Percentiles rank a stretch among this genome's conserved stretches.
These are phyloP conservation scores for Elsinoe perseae DNA, from an alignment of 2,329 filamentous ascomycete genomes.

Conservation along the genomic window DNA sequence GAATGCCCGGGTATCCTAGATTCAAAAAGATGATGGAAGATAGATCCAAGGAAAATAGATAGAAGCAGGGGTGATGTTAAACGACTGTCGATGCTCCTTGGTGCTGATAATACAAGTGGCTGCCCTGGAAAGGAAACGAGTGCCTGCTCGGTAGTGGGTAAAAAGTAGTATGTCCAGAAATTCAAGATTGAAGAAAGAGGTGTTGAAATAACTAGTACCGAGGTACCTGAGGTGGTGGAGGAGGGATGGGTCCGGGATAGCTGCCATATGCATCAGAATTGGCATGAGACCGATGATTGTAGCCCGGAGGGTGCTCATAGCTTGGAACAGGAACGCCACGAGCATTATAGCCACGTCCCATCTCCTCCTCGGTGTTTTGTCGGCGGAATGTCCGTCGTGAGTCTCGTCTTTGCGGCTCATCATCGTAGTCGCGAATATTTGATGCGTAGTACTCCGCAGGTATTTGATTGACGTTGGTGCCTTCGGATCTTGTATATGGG, in stretches of 20 bases:
- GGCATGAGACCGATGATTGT: neutral
- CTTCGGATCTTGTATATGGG: slow-evolving; percentile 18
- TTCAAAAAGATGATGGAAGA: neutral
- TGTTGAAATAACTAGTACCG: neutral
- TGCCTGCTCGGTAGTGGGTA: neutral
- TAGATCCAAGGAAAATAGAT: neutral
- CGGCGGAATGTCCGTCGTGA: slow-evolving; percentile 11
- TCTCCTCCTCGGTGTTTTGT: slow-evolving; percentile 14
- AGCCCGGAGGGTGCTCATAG: slow-evolving; percentile 7
- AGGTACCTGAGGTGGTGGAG: neutral
- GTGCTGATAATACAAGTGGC: slow-evolving; percentile 2
- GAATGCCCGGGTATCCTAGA: slow-evolving; percentile 9
- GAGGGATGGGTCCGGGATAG: slow-evolving; percentile 7
- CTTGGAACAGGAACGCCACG: neutral
- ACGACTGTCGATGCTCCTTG: slow-evolving; percentile 3
- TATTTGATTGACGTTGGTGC: slow-evolving; percentile 18
- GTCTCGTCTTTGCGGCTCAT: slow-evolving; percentile 11
- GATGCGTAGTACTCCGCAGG: slow-evolving; percentile 18
- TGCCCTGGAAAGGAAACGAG: slow-evolving; percentile 2
- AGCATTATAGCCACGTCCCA: neutral
- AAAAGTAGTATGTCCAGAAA: neutral
- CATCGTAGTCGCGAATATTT: slow-evolving; percentile 18
- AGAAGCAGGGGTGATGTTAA: neutral
- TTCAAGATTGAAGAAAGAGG: neutral
- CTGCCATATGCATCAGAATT: slow-evolving; percentile 1